Evolutionary conservation across 306 rosid genomes (phyloP), one percentile per base, ranked within the genome.

Genomic region (Vigna radiata): DNA sequence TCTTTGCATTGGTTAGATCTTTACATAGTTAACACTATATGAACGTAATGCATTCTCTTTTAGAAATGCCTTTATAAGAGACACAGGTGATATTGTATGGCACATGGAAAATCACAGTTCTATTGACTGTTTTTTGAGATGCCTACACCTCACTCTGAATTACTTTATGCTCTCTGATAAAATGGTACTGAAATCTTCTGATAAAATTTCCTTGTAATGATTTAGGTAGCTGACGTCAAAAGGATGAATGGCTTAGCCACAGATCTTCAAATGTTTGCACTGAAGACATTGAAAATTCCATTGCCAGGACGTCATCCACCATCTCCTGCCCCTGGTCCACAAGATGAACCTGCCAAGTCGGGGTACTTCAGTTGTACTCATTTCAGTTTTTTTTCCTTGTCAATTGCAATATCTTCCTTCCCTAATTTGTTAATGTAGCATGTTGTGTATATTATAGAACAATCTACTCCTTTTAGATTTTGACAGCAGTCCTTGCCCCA

Each of bases 201-300:
- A 69, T 68, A 50, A 54, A 74, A 73, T 70, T 78, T 69, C 46
- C 63, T 33, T 69, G 63, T 44, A 54, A 81, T 77, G 25, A 65
- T 77, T 79, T 81, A 92, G 97, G 97, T 92, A 77, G 88, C 91
- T 54, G 97, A 92, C 83, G 77, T 92, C 75, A 92, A 85, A 83
- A 88, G 93, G 88, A 86, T 92, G 88, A 92, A 92, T 72, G 91
- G 96, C 29, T 79, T 92, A 76, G 92, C 92, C 25, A 73, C 97
- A 27, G 97, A 92, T 86, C 91, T 90, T 81, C 97, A 92, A 85
- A 90, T 92, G 97, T 92, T 90, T 79, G 96, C 97, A 31, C 80
- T 89, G 86, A 85, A 89, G 85, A 85, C 85, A 50, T 76, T 92
- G 86, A 87, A 81, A 77, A 92, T 92, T 73, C 97, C 96, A 59